phyloP scores from a whole-genome alignment of 2,329 filamentous ascomycete genomes.

The Stagonosporopsis vannaccii region DNA sequence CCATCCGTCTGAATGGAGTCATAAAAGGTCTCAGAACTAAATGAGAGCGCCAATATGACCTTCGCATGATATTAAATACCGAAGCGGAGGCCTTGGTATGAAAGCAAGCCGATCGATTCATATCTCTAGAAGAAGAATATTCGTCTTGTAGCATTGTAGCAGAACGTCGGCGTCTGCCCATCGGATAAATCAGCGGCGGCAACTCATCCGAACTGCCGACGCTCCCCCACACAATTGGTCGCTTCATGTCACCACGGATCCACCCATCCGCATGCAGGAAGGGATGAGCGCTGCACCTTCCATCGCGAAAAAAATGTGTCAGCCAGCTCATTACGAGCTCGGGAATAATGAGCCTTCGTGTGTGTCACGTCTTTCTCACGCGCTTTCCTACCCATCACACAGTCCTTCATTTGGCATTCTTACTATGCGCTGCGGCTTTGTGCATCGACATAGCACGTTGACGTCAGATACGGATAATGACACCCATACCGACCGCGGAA shows the following conservation, averaged over 20 bases:
- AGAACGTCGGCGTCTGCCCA: background rate
- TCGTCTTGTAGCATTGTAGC: too few species aligned
- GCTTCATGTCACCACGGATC: background rate
- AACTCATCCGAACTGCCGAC: constrained; percentile 1
- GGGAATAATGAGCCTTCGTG: constrained; percentile 1
- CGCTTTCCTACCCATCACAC: background rate
- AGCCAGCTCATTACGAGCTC: constrained; percentile 4
- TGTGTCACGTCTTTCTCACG: background rate
- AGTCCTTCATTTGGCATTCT: background rate
- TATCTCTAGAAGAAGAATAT: too few species aligned
- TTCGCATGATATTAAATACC: too few species aligned
- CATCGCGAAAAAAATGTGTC: constrained; percentile 8
- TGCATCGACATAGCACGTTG: background rate
- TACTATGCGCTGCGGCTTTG: background rate
- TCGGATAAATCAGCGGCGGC: constrained; percentile 1
- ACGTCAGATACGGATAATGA: constrained; percentile 5
- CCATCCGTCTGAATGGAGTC: background rate
- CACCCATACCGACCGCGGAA: background rate
- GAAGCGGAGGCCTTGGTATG: too few species aligned
- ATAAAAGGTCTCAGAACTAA: background rate
- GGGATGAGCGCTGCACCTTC: constrained; percentile 4
- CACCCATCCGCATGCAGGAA: constrained; percentile 3
- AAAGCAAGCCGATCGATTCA: too few species aligned
- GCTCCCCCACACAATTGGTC: background rate
- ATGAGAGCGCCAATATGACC: background rate